Conservation (phyloP, 441 rosid genomes). For the Sinapis alba region DNA sequence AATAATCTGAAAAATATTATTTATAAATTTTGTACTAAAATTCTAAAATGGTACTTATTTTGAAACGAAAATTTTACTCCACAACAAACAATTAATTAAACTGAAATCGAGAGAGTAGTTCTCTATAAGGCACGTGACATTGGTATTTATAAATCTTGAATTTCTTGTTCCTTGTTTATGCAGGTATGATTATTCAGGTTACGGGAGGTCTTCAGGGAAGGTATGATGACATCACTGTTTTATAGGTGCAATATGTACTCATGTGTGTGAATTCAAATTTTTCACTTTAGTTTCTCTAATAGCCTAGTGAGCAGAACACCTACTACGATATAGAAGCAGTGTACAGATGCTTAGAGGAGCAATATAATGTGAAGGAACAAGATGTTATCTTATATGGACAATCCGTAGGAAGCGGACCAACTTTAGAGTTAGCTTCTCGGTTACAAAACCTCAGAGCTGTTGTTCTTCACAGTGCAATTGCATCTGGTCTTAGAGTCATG, state of each 20-base stretch:
- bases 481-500: constrained; percentile 90
- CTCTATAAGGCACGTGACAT: not conserved
- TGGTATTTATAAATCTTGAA: not conserved
- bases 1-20: no score
- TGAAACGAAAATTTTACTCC: no score
- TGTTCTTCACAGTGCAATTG: constrained; percentile 91
- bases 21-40: no score
- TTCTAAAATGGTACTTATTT: no score
- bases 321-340: constrained; percentile 85
- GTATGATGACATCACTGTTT: constrained; percentile 39
- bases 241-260: not conserved
- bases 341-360: constrained; percentile 77
- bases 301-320: constrained; percentile 93
- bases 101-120: no score
- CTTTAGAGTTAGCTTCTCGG: constrained; percentile 76
- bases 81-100: no score
- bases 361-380: constrained; percentile 79
- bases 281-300: constrained; percentile 24
- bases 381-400: constrained; percentile 89
- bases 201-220: constrained; percentile 91
- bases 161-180: constrained; percentile 16
- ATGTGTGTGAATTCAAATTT: not conserved
- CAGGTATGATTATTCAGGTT: constrained; percentile 95
- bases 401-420: constrained; percentile 95
- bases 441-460: constrained; percentile 80